Base-by-base conservation (phyloP, 345 rosid species). In the Corchorus capsularis region DNA sequence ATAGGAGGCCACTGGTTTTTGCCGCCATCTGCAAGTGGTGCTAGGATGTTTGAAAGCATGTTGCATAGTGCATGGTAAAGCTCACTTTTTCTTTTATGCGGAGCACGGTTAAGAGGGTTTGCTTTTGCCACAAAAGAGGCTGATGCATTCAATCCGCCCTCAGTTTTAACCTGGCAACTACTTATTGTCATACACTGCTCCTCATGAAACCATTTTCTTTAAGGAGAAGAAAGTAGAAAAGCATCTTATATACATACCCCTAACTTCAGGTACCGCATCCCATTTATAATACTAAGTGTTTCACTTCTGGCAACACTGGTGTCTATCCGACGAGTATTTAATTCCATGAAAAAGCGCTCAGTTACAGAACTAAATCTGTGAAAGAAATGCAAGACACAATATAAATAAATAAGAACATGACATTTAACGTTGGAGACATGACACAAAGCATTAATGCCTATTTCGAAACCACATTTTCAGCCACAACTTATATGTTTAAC, bases 101-200 rank as follows among this genome's bases (percentile, higher is more conserved):
- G 96, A 81, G 89, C 89, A 71, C 97, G 96, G 62, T 82, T 92
- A 76, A 93, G 97, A 84, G 97, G 99, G 79, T 93, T 93, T 76
- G 96, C 99, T 88, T 96, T 96, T 54, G 98, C 98, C 84, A 96
- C 94, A 83, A 92, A 96, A 52, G 97, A 96, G 73, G 99, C 97
- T 8, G 99, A 93, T 39, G 99, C 99, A 88, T 96, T 93, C 78
- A 96, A 81, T 79, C 98, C 98, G 77, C 99, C 99, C 84, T 93
- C 98, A 62, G 94, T 89, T 82, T 89, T 93, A 82, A 96, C 97
- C 99, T 96, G 91, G 50, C 71, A 83, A 83, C 72, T 57, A 74
- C 61, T 53, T 54, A 79, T 41, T 65, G 80, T 84, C 79, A 88
- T 34, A 75, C 71, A 73, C 11, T 69, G 64, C 34, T 75, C 61